A percentile compares a stretch with the other conserved stretches of the same genome.
Conservation (phyloP, 176 grass and related monocot species). For the Ensete ventricosum region DNA sequence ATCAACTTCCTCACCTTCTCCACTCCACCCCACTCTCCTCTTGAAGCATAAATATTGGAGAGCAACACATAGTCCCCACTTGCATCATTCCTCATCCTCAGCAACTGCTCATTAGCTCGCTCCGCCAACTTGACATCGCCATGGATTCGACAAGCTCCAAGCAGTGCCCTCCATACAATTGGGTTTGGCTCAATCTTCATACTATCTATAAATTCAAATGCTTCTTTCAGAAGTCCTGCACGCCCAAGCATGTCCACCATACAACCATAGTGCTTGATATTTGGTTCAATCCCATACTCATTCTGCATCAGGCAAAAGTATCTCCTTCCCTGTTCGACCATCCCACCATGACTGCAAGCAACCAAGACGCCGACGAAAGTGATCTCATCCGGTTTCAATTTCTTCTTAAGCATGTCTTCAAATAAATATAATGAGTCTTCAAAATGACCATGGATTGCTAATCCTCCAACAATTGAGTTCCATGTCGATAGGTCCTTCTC, state of each 20-base stretch:
- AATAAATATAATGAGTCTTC: conserved; percentile 44
- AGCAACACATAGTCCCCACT: conserved; percentile 84
- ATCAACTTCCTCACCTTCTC: conserved; percentile 78
- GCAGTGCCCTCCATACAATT: conserved; percentile 65
- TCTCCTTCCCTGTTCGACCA: conserved; percentile 46
- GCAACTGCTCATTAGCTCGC: conserved; percentile 49
- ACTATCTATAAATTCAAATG: conserved; percentile 53
- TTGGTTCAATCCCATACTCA: conserved; percentile 48
- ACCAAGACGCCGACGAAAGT: conserved; percentile 75
- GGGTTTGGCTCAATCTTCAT: conserved; percentile 77
- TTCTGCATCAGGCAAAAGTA: conserved; percentile 72
- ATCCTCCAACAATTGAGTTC: conserved; percentile 71
- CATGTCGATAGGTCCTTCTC: conserved; percentile 74
- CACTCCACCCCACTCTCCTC: conserved; percentile 55
- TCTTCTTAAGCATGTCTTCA: conserved; percentile 52
- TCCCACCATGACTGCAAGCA: conserved; percentile 63
- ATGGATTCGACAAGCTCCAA: conserved; percentile 75
- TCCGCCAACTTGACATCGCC: conserved; percentile 59
- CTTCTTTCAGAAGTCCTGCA: conserved; percentile 66
- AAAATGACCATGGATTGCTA: conserved; percentile 55
- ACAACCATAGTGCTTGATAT: conserved; percentile 74
- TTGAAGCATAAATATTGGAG: conserved; percentile 74
- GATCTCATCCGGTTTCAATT: conserved; percentile 55
- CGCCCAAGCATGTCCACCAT: conserved; percentile 88
- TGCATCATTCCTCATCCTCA: conserved; percentile 39